These are phyloP conservation scores for Leptomonas pyrrhocoris DNA, from an alignment of 208 protist species.

Conservation along the genomic window DNA sequence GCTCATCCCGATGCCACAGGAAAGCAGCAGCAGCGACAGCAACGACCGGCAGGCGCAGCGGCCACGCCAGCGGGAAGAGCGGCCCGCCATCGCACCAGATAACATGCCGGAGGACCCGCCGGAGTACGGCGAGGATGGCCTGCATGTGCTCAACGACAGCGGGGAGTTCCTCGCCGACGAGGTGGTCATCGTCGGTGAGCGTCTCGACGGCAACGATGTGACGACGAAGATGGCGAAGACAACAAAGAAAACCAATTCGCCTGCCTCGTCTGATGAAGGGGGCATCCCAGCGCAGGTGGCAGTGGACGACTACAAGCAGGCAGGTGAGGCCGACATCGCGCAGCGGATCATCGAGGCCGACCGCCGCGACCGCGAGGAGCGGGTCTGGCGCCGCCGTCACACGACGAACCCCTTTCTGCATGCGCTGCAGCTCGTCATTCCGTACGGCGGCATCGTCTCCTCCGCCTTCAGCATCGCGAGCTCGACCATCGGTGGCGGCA, in stretches of 20 bases:
- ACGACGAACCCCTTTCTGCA: constrained; percentile 41
- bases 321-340: constrained; percentile 20
- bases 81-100: not conserved
- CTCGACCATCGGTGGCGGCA: constrained; percentile 72
- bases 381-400: constrained; percentile 50
- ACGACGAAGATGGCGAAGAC: not conserved
- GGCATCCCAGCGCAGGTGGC: not conserved
- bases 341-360: constrained; percentile 30
- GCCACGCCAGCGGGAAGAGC: too few species aligned
- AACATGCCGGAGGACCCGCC: constrained; percentile 46
- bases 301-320: constrained; percentile 14
- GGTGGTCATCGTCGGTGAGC: not conserved
- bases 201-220: not conserved
- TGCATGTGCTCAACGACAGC: constrained; percentile 38
- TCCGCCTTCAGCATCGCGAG: constrained; percentile 64
- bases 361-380: constrained; percentile 24
- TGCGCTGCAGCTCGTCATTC: constrained; percentile 41
- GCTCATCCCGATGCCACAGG: not conserved
- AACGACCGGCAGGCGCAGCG: too few species aligned
- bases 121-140: constrained; percentile 43
- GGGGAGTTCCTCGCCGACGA: constrained; percentile 16
- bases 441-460: constrained; percentile 54
- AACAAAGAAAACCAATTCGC: not conserved
- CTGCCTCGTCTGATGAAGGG: constrained; percentile 4
- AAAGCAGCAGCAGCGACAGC: constrained; percentile 1